A percentile compares a stretch with the other conserved stretches of the same genome.
Conservation (phyloP, 148 eudicot genomes). For the Spergularia bocconei region DNA sequence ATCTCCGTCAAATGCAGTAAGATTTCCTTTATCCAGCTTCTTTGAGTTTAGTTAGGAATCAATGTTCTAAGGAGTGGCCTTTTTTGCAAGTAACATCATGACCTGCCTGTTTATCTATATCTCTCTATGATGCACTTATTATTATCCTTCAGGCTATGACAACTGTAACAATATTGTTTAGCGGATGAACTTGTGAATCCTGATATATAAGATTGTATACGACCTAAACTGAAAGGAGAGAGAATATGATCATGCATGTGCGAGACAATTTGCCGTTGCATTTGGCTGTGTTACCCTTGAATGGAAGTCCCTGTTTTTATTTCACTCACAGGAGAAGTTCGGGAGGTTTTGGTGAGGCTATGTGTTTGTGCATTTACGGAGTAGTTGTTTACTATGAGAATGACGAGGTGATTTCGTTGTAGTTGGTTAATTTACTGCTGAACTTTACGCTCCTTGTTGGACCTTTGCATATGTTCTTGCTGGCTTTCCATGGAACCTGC, state of each 20-base stretch:
- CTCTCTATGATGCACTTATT: not conserved
- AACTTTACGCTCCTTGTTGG: not conserved
- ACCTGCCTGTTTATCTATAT: not conserved
- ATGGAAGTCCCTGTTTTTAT: not conserved
- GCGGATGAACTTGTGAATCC: not conserved
- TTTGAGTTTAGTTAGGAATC: not conserved
- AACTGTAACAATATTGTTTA: not conserved
- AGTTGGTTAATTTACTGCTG: not conserved
- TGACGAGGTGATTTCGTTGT: not conserved
- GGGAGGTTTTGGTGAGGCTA: not conserved
- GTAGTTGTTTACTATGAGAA: not conserved
- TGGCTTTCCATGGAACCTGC: not conserved
- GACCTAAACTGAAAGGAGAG: not conserved
- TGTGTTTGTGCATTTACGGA: not conserved
- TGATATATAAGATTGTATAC: not conserved
- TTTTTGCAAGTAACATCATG: not conserved
- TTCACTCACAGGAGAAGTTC: not conserved
- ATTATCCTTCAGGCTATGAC: not conserved
- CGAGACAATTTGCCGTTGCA: not conserved
- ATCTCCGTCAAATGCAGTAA: constrained; percentile 94
- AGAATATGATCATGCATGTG: not conserved
- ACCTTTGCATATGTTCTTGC: not conserved
- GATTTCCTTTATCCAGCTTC: constrained; percentile 21
- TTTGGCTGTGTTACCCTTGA: not conserved
- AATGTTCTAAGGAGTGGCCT: not conserved